These are phyloP conservation scores for Tilletia horrida DNA, from an alignment of 1,284 basidiomycete genomes.

Conservation along the genomic window DNA sequence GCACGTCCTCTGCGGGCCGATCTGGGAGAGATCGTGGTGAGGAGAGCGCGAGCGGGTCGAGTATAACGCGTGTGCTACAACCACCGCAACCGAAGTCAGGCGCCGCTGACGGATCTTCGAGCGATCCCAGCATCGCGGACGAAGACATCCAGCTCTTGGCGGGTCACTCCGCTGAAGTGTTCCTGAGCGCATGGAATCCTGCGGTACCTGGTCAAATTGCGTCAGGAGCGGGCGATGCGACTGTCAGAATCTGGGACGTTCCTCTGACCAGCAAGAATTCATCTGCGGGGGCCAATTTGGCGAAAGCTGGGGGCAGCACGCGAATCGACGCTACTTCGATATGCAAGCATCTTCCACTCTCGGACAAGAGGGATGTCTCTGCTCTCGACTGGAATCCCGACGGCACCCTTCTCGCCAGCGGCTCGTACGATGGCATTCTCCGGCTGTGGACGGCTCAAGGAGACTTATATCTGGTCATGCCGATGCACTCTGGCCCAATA, in stretches of 20 bases:
- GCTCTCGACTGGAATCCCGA: constrained; percentile 55
- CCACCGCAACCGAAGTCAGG: constrained; percentile 10
- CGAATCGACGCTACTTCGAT: constrained; percentile 28
- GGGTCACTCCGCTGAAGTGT: constrained; percentile 52
- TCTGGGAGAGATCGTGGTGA: constrained; percentile 8
- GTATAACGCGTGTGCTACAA: not conserved
- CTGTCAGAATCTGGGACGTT: constrained; percentile 54
- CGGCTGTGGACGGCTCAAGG: constrained; percentile 55
- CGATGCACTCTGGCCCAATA: constrained; percentile 55
- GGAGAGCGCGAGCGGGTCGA: not conserved
- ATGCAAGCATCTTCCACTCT: constrained; percentile 53
- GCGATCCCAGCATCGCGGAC: constrained; percentile 21
- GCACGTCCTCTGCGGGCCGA: not conserved
- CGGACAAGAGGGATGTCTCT: constrained; percentile 52
- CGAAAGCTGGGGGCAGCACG: constrained; percentile 7
- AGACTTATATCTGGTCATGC: constrained; percentile 54
- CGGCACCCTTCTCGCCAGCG: constrained; percentile 52
- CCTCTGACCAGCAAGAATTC: constrained; percentile 4
- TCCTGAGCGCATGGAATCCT: constrained; percentile 54
- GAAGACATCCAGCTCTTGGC: constrained; percentile 36
- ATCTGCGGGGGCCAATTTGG: not conserved
- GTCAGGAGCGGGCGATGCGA: constrained; percentile 52
- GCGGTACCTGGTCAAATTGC: constrained; percentile 52
- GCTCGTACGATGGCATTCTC: constrained; percentile 54
- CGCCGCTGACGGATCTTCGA: not conserved